Percentiles rank a stretch among this genome's conserved stretches.
phyloP scores from a whole-genome alignment of 106 monocot species.

The Acorus calamus region DNA sequence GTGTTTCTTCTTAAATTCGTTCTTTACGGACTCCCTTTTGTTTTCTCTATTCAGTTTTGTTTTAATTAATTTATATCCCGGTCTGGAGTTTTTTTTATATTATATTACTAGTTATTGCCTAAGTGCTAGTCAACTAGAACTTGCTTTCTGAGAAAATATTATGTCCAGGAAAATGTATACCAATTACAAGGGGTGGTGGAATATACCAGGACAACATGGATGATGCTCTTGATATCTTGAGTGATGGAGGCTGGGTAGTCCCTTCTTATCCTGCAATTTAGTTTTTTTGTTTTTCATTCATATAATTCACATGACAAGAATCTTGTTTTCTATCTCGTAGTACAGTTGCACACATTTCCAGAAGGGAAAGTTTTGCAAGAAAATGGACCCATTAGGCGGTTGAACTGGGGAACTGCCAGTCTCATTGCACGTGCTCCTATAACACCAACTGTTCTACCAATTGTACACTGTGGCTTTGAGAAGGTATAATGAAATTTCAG shows the following conservation, averaged over 20 bases:
- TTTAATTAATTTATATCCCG: background rate
- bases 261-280: background rate
- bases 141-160: slow-evolving; percentile 17
- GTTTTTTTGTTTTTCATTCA: background rate
- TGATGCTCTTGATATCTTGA: slow-evolving; percentile 72
- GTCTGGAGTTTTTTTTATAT: background rate
- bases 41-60: too few relatives aligned
- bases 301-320: slow-evolving; percentile 1
- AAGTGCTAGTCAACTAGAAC: background rate
- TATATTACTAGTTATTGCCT: background rate
- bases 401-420: slow-evolving; percentile 99
- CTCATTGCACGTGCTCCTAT: slow-evolving; percentile 76
- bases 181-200: slow-evolving; percentile 85
- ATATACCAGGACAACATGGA: slow-evolving; percentile 91
- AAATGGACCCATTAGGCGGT: slow-evolving; percentile 52
- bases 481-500: slow-evolving; percentile 41
- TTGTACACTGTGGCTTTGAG: slow-evolving; percentile 85
- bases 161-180: slow-evolving; percentile 88
- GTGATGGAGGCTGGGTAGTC: slow-evolving; percentile 85
- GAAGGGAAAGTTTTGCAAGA: slow-evolving; percentile 89
- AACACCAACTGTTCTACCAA: slow-evolving; percentile 80
- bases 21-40: too few relatives aligned
- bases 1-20: too few relatives aligned
- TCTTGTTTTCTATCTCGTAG: background rate
- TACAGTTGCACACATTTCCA: slow-evolving; percentile 94